Evolutionary conservation across 2,329 filamentous ascomycete species (phyloP), one percentile per base, ranked within the genome.

Genomic region (Nakataea oryzae): DNA sequence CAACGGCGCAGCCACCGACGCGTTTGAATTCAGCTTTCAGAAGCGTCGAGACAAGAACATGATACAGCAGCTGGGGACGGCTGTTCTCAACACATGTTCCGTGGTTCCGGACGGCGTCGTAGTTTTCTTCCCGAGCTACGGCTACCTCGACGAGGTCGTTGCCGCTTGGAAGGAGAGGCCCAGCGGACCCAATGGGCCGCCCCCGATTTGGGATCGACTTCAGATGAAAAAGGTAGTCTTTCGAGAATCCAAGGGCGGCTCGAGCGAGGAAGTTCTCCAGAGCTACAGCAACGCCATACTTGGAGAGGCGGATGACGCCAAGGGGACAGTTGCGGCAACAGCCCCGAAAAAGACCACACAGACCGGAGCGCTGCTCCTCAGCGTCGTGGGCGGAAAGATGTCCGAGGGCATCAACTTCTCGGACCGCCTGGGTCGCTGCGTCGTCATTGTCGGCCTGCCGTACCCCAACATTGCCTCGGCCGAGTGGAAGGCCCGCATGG

Each of bases 371-470:
- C 76, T 97, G 0, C 82, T 99, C 0, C 83, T 99, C 29, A 93
- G 91, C 61, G 93, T 99, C 3, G 88, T 99, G 3, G 93, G 93
- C 62, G 95, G 95, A 17, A 96, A 93, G 67, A 88, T 99, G 76
- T 96, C 91, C 63, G 95, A 99, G 75, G 95, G 95, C 66, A 99
- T 99, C 77, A 99, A 99, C 75, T 99, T 99, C 76, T 93, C 91
- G 0, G 93, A 99, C 75, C 81, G 83, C 3, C 85, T 99, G 0
- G 95, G 95, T 1, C 87, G 95, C 29, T 93, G 90, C 61, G 92
- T 99, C 11, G 79, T 96, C 17, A 89, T 97, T n/a, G 85, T 97
- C 17, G 95, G 95, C 0, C 78, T 99, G 4, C 95, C 95, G 0
- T 99, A 96, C 68, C 92, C 95, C 0, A 99, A 97, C 68, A 86